Conservation (phyloP, 768 basidiomycete genomes). For the Pleurotus citrinopileatus region DNA sequence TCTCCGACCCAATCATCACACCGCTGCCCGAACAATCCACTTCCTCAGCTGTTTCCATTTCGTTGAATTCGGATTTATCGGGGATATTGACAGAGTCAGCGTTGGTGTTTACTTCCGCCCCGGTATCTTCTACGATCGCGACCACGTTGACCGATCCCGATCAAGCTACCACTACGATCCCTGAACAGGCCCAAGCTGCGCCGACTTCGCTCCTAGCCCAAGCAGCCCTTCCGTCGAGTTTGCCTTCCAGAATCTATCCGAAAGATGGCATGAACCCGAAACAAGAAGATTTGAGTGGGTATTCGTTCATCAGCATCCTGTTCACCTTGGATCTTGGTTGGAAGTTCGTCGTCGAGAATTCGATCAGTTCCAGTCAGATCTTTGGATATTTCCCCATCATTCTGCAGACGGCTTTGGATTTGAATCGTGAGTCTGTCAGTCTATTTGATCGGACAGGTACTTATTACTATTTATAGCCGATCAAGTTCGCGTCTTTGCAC, state of each 20-base stretch:
- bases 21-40: background rate
- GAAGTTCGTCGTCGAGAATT: slow-evolving; percentile 59
- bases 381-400: slow-evolving; percentile 65
- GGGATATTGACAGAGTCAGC: slow-evolving; percentile 44
- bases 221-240: slow-evolving; percentile 49
- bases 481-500: slow-evolving; percentile 43
- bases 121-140: slow-evolving; percentile 21
- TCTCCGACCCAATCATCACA: slow-evolving; percentile 5
- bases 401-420: slow-evolving; percentile 28
- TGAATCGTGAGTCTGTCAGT: slow-evolving; percentile 25
- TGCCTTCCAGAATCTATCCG: slow-evolving; percentile 62
- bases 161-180: slow-evolving; percentile 31
- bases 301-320: slow-evolving; percentile 59
- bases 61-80: slow-evolving; percentile 38
- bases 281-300: slow-evolving; percentile 29
- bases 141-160: slow-evolving; percentile 42
- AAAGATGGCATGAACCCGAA: slow-evolving; percentile 22
- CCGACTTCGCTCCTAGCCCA: slow-evolving; percentile 22
- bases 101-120: slow-evolving; percentile 33
- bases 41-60: slow-evolving; percentile 13
- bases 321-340: slow-evolving; percentile 63
- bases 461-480: slow-evolving; percentile 20
- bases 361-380: slow-evolving; percentile 68
- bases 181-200: slow-evolving; percentile 17
- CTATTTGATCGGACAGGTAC: slow-evolving; percentile 3